A percentile compares a stretch with the other conserved stretches of the same genome.
phyloP scores from a whole-genome alignment of 805 yeast species.

The Candida nonsorbophila region DNA sequence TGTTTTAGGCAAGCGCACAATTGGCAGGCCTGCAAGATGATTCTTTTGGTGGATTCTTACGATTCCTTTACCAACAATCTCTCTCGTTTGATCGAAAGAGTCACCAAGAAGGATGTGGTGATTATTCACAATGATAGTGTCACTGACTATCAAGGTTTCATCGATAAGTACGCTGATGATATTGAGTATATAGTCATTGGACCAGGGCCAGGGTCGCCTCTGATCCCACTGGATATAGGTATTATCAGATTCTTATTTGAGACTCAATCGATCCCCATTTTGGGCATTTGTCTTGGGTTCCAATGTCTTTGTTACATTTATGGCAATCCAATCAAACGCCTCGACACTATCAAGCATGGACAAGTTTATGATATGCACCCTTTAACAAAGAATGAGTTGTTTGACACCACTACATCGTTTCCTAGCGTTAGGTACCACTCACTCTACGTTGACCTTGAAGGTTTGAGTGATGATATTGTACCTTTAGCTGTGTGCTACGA shows the following conservation, averaged over 20 bases:
- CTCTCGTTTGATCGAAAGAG: conserved; percentile 50
- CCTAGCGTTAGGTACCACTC: conserved; percentile 89
- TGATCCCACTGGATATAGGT: conserved; percentile 58
- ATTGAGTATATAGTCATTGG: conserved; percentile 83
- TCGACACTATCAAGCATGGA: conserved; percentile 74
- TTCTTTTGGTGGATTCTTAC: conserved; percentile 83
- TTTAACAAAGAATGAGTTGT: conserved; percentile 36
- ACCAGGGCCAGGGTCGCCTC: conserved; percentile 97
- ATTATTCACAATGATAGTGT: conserved; percentile 63
- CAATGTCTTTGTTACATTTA: conserved; percentile 68
- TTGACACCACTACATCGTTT: conserved; percentile 22
- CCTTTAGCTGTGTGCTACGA: conserved; percentile 62
- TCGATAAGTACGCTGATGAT: conserved; percentile 38
- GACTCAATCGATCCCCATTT: conserved; percentile 46
- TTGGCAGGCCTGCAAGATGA: conserved; percentile 19
- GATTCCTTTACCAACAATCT: conserved; percentile 92
- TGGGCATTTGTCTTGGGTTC: conserved; percentile 93
- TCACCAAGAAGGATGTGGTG: conserved; percentile 45
- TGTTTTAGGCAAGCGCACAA: not conserved
- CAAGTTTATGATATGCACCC: conserved; percentile 58
- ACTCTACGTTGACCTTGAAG: conserved; percentile 43
- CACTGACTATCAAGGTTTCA: conserved; percentile 23
- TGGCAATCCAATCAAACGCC: conserved; percentile 51
- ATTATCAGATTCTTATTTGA: conserved; percentile 56
- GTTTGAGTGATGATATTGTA: conserved; percentile 28